Base-by-base conservation (phyloP, 208 protist species). In the Acanthamoeba quina region DNA sequence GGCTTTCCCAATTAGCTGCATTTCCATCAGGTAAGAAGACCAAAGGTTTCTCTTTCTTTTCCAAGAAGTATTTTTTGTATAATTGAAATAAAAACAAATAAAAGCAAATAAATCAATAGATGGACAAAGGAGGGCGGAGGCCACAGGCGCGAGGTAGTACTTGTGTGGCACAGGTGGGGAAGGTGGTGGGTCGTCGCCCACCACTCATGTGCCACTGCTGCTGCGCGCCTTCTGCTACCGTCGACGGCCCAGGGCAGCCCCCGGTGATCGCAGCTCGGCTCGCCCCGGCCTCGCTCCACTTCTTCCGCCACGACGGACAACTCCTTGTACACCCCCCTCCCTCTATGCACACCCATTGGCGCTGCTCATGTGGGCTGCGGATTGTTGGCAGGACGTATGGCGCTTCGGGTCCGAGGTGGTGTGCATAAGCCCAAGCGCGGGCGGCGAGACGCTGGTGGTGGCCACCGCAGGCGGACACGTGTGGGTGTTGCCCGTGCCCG, bases 401-500 rank as follows among this genome's bases (percentile, higher is more conserved):
- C 19, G 29, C 5, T 85, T 85, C 47, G 29, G 76, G 11, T 5
- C 76, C 5, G 76, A 85, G 47, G 76, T 85, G 49, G 47, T 85
- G 31, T 60, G 47, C 76, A 5, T 85, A 5, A 41, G 76, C 17
- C 11, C 74, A 11, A 56, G 41, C 74, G 13, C 9, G 26, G 49
- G 31, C 49, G 41, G 70, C 21, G 34, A 41, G 70, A 52, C 49
- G 9, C 44, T 85, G 26, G 76, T 21, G 24, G 47, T 85, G 19
- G 49, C n/a, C 49, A 62, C 76, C 11, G 41, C 76, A 13, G 24
- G n/a, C n/a, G 76, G 76, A 26, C 49, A 60, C 26, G 76, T 85
- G 76, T 85, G 76, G 76, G 19, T 85, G 24, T 49, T 85, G 24
- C 76, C 76, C 47, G 41, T 85, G 47, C 76, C 76, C 0, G 6